These are phyloP conservation scores for Pleurotus sapidus DNA, from an alignment of 768 basidiomycete genomes.

Conservation along the genomic window DNA sequence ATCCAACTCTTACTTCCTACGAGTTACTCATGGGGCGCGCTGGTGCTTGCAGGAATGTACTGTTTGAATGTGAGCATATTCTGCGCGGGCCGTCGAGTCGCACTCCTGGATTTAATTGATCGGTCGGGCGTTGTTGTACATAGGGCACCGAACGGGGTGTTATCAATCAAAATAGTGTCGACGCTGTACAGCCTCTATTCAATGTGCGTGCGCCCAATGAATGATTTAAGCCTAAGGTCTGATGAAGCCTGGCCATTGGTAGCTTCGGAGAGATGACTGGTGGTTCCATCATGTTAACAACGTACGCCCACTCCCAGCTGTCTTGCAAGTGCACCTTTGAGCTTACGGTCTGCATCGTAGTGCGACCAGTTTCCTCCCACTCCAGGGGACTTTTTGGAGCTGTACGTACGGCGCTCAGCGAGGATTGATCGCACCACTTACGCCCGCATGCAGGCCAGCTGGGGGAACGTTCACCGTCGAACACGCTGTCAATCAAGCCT, in stretches of 20 bases:
- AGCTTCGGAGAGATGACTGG: constrained; percentile 34
- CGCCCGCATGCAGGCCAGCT: constrained; percentile 27
- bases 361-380: constrained; percentile 45
- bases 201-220: constrained; percentile 18
- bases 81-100: no score
- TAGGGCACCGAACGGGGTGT: constrained; percentile 16
- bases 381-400: constrained; percentile 38
- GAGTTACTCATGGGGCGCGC: background rate
- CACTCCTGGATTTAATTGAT: background rate
- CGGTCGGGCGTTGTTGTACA: background rate
- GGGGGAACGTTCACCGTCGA: constrained; percentile 41
- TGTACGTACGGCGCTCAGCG: constrained; percentile 23
- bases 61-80: constrained; percentile 29
- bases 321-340: background rate
- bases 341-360: constrained; percentile 15
- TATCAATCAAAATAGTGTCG: constrained; percentile 27
- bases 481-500: constrained; percentile 37
- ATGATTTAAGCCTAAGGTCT: background rate
- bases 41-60: constrained; percentile 24
- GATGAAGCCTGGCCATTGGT: background rate
- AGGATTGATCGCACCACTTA: background rate
- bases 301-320: constrained; percentile 15
- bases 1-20: background rate
- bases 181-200: constrained; percentile 30
- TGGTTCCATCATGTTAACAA: constrained; percentile 39